A percentile compares a stretch with the other conserved stretches of the same genome.
These are phyloP conservation scores for Nyctanthes arbortristis DNA, from an alignment of 257 asterid species.

Conservation along the genomic window DNA sequence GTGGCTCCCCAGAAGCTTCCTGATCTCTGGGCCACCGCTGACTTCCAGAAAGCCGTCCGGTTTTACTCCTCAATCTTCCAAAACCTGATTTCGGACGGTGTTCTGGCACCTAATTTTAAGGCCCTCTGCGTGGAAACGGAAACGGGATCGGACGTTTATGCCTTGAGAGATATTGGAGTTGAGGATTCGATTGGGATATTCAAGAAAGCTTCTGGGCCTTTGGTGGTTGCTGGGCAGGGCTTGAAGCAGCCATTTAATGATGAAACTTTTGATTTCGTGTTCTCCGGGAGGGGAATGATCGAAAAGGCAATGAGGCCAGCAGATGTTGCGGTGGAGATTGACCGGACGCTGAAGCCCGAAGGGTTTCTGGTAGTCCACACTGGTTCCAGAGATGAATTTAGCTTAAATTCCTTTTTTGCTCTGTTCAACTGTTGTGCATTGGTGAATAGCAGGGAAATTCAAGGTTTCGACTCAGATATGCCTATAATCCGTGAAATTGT, in stretches of 20 bases:
- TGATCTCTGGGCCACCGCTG: conserved; percentile 23
- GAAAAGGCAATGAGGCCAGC: conserved; percentile 33
- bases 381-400: conserved; percentile 39
- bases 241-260: conserved; percentile 35
- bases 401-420: conserved; percentile 48
- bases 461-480: conserved; percentile 33
- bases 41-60: conserved; percentile 21
- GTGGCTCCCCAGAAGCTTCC: conserved; percentile 6
- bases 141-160: conserved; percentile 11
- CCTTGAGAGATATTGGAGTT: conserved; percentile 20
- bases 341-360: conserved; percentile 45
- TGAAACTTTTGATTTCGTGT: conserved; percentile 37
- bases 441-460: conserved; percentile 39
- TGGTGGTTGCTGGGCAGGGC: conserved; percentile 33
- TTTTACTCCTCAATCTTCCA: conserved; percentile 30
- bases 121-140: conserved; percentile 26
- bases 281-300: conserved; percentile 47
- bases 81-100: conserved; percentile 32
- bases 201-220: conserved; percentile 16
- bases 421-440: conserved; percentile 49
- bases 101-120: conserved; percentile 22
- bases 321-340: conserved; percentile 38
- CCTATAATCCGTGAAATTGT: conserved; percentile 40
- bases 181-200: conserved; percentile 13
- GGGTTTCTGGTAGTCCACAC: conserved; percentile 51